Percentiles rank a stretch among this genome's conserved stretches.
Evolutionary conservation across 371 early-diverging fungal species (phyloP).

Genomic region (Lichtheimia hyalospora): DNA sequence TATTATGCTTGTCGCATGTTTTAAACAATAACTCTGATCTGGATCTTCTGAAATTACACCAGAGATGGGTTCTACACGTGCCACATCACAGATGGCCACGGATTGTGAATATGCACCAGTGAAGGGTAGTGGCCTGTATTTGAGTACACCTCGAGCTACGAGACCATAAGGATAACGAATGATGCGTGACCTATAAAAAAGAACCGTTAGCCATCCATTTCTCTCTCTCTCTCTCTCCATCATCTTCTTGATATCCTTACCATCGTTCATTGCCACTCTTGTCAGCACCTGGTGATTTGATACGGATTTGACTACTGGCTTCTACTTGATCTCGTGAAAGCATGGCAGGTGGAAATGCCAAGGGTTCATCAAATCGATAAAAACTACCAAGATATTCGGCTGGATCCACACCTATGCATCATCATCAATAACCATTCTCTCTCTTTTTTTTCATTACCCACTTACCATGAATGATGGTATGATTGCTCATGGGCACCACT

Average conservation of each 20-base stretch:
- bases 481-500: slow-evolving; percentile 25
- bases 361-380: slow-evolving; percentile 58
- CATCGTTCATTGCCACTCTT: slow-evolving; percentile 51
- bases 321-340: slow-evolving; percentile 21
- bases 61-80: slow-evolving; percentile 39
- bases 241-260: slow-evolving; percentile 8
- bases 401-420: slow-evolving; percentile 47
- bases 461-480: slow-evolving; percentile 9
- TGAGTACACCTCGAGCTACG: slow-evolving; percentile 63
- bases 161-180: slow-evolving; percentile 64
- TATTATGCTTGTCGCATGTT: slow-evolving; percentile 5
- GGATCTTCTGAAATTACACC: slow-evolving; percentile 32
- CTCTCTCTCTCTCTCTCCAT: neutral
- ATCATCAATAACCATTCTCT: neutral
- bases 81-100: slow-evolving; percentile 42
- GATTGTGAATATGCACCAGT: slow-evolving; percentile 28
- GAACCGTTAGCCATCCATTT: neutral
- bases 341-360: slow-evolving; percentile 39
- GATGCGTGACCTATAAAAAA: slow-evolving; percentile 43
- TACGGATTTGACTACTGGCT: slow-evolving; percentile 58
- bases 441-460: no score
- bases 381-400: slow-evolving; percentile 63
- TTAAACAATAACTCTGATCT: slow-evolving; percentile 36
- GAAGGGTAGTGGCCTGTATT: slow-evolving; percentile 48
- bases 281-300: slow-evolving; percentile 65